Conservation (phyloP, 495 filamentous ascomycete species). For the Parathielavia appendiculata region DNA sequence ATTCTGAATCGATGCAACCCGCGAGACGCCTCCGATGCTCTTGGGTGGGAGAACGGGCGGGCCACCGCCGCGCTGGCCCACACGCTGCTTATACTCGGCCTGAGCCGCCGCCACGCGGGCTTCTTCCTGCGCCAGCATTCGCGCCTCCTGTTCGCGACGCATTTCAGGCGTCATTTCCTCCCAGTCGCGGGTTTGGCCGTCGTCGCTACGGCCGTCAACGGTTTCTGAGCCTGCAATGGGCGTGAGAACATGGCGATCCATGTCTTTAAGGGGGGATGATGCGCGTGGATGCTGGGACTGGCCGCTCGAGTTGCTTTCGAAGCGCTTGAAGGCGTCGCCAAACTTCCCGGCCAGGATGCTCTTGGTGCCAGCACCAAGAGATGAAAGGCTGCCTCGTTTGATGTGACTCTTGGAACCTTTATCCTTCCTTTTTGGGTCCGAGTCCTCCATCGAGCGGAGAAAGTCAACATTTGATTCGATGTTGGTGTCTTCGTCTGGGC, state of each 20-base stretch:
- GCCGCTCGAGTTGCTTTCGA: conserved; percentile 57
- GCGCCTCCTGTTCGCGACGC: conserved; percentile 82
- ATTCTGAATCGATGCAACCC: conserved; percentile 80
- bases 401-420: conserved; percentile 58
- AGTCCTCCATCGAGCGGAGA: conserved; percentile 69
- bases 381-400: conserved; percentile 79
- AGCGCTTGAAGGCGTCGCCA: conserved; percentile 91
- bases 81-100: conserved; percentile 78
- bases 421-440: conserved; percentile 66
- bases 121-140: conserved; percentile 81
- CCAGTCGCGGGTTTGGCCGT: conserved; percentile 54
- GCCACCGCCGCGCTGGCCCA: conserved; percentile 56
- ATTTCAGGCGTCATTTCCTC: conserved; percentile 82
- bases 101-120: conserved; percentile 85
- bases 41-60: conserved; percentile 35
- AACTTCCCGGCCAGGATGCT: conserved; percentile 85
- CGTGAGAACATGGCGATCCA: conserved; percentile 54
- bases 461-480: conserved; percentile 89
- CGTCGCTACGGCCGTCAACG: conserved; percentile 63
- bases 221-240: conserved; percentile 74
- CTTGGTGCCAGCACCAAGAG: conserved; percentile 69
- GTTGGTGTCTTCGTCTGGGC: conserved; percentile 55
- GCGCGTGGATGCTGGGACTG: conserved; percentile 42
- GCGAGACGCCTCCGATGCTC: conserved; percentile 53
- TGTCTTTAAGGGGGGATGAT: conserved; percentile 52